Conservation (phyloP, 2,329 filamentous ascomycete genomes). For the Penicillium fuscoglaucum region DNA sequence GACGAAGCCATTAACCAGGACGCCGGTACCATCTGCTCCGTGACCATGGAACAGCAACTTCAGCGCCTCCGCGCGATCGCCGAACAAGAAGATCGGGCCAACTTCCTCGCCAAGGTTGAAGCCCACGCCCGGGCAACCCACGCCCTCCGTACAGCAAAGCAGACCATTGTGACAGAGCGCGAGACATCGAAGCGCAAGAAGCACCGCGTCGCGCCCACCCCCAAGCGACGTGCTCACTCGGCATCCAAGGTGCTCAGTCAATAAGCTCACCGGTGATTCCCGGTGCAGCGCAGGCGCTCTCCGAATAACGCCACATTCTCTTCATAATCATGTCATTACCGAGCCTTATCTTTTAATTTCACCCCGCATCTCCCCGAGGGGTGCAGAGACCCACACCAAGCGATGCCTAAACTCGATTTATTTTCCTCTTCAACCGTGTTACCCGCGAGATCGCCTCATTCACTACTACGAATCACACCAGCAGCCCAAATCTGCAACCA, state of each 20-base stretch:
- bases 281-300: constrained; percentile 25
- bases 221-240: constrained; percentile 32
- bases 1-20: constrained; percentile 31
- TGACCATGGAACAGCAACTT: constrained; percentile 45
- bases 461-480: not conserved
- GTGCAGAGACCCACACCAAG: not conserved
- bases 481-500: not conserved
- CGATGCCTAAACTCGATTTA: not conserved
- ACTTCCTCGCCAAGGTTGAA: constrained; percentile 44
- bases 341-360: constrained; percentile 14
- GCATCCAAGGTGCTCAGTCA: constrained; percentile 21
- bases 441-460: constrained; percentile 8
- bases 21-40: constrained; percentile 25
- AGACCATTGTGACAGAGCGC: constrained; percentile 26
- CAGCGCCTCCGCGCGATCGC: constrained; percentile 38
- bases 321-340: constrained; percentile 7
- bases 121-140: constrained; percentile 45
- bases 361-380: constrained; percentile 4
- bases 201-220: constrained; percentile 28
- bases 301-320: constrained; percentile 8
- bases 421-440: constrained; percentile 7
- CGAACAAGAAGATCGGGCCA: constrained; percentile 40
- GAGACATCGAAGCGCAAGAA: constrained; percentile 33
- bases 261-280: not conserved
- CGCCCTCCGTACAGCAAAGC: constrained; percentile 38